Evolutionary conservation across 805 yeast genomes (phyloP).

Genomic region (Candida arabinofermentans): DNA sequence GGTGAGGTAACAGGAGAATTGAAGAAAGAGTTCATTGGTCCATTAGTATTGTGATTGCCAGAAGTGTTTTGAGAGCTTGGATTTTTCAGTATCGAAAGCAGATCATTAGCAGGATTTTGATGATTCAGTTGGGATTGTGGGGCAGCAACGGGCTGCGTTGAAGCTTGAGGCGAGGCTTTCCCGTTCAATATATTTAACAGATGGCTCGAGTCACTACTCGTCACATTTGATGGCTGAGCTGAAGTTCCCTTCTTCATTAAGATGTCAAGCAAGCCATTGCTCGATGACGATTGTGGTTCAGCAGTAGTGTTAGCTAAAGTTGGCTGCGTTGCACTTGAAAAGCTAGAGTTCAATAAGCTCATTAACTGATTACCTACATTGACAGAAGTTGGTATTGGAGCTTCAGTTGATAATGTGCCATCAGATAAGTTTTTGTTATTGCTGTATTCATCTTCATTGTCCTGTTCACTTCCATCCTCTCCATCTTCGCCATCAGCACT

Average conservation of each 20-base stretch:
- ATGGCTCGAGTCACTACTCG: background rate
- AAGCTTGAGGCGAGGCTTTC: background rate
- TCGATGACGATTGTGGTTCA: background rate
- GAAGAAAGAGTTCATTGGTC: no score
- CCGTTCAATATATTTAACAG: background rate
- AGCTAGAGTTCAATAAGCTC: background rate
- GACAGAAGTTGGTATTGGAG: background rate
- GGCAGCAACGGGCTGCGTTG: background rate
- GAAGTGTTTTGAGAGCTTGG: background rate
- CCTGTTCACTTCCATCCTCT: background rate
- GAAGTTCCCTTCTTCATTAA: background rate
- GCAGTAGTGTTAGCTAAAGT: background rate
- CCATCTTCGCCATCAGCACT: background rate
- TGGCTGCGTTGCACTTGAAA: background rate
- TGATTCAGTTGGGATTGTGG: background rate
- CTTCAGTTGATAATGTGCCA: background rate
- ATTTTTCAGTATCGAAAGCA: background rate
- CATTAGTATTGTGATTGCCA: no score
- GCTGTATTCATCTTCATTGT: background rate
- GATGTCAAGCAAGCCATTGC: conserved; percentile 2
- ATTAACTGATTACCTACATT: background rate
- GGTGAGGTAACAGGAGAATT: no score
- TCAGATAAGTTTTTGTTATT: background rate
- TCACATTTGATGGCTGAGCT: background rate
- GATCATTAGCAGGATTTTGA: background rate